Evolutionary conservation across 192 early-diverging fungal species (phyloP), one percentile per base, ranked within the genome.

Genomic region (Mortierella alpina): DNA sequence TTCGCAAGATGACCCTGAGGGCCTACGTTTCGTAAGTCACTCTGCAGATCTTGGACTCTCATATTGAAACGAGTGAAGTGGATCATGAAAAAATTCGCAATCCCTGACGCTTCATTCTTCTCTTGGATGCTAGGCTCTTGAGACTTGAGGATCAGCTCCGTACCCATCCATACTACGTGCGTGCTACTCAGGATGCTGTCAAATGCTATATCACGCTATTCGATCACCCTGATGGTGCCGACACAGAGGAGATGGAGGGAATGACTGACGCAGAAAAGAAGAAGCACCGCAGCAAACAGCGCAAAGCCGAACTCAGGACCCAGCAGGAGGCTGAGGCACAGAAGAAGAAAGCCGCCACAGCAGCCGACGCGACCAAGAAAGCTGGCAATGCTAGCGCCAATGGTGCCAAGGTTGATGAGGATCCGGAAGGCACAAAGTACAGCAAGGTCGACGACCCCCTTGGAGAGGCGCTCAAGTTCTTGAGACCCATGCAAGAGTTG

Each of bases 1-100:
- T 96, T 44, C 95, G 98, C 71, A 97, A 97, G 85, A 85, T 86
- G 50, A 96, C 96, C 41, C 75, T 98, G 50, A 88, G 95, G 45
- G 86, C 95, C 13, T 99, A 99, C 70, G 77, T 95, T 10, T 91
- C 94, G 88, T 88, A 84, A 71, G 83, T 71, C 5, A 8, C 13
- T 52, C 3, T 31, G 31, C 31, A 2, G 31, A 31, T 31, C 31
- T 31, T 31, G 31, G 1, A 31, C 31, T 31, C n/a, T 31, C 31
- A 20, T 57, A 20, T 52, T 39, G n/a, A 7, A 9, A n/a, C 23
- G 46, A 7, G 2, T 47, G 9, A 50, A 50, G 49, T 17, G 11
- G 49, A 50, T 17, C 12, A 11, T 54, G 5, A 5, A n/a, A 11
- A 23, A 61, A 14, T 9, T 42, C 18, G 8, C 20, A 40, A 15